A percentile compares a stretch with the other conserved stretches of the same genome.
Evolutionary conservation across 192 early-diverging fungal genomes (phyloP).

Genomic region (Umbelopsis sp.): DNA sequence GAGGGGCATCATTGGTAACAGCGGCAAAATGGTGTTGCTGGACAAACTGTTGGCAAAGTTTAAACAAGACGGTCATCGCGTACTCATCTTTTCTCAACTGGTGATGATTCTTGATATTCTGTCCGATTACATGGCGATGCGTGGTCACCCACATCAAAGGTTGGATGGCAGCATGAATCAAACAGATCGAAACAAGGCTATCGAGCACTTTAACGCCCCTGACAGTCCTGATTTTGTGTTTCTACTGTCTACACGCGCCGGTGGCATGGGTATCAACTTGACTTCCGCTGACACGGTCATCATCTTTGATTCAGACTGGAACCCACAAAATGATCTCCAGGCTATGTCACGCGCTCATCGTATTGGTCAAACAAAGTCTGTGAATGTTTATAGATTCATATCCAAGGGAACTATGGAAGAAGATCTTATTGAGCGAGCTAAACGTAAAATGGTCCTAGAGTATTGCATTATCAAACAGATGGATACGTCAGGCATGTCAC

Average conservation of each 20-base stretch:
- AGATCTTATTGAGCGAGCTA: conserved; percentile 97
- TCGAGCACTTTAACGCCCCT: conserved; percentile 97
- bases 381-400: conserved; percentile 97
- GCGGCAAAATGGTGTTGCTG: conserved; percentile 97
- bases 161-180: conserved; percentile 90
- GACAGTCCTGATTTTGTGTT: conserved; percentile 94
- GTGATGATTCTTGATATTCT: conserved; percentile 96
- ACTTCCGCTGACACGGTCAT: conserved; percentile 97
- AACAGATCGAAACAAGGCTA: conserved; percentile 91
- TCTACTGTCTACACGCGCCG: conserved; percentile 94
- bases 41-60: conserved; percentile 94
- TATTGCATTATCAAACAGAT: conserved; percentile 99
- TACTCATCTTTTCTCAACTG: conserved; percentile 98
- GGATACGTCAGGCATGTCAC: conserved; percentile 39
- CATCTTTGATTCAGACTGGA: conserved; percentile 93
- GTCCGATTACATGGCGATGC: conserved; percentile 87
- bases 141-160: conserved; percentile 88
- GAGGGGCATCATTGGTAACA: conserved; percentile 82
- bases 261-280: conserved; percentile 96
- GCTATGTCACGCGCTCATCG: conserved; percentile 98
- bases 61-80: conserved; percentile 90
- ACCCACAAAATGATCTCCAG: conserved; percentile 97
- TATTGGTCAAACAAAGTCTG: conserved; percentile 96
- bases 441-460: conserved; percentile 99
- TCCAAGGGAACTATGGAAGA: conserved; percentile 98